phyloP scores from a whole-genome alignment of 257 asterid species.

The Mentha longifolia region DNA sequence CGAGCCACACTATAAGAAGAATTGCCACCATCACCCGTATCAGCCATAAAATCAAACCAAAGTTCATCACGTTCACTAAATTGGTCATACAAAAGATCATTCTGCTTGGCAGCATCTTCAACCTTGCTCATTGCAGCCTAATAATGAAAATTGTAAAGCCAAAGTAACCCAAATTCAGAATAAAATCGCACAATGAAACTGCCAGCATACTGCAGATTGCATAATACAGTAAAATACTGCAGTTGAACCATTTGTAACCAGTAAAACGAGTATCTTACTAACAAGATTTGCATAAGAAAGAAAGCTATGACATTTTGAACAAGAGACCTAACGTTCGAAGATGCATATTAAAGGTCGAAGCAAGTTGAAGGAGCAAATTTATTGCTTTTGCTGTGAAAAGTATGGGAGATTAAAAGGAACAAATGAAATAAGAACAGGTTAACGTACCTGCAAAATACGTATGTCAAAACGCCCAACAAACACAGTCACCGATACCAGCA shows the following conservation, averaged over 20 bases:
- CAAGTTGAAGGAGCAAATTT: slow-evolving; percentile 7
- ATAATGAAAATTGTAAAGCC: slow-evolving; percentile 20
- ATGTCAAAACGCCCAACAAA: slow-evolving; percentile 99
- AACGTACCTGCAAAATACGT: slow-evolving; percentile 99
- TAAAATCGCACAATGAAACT: slow-evolving; percentile 1
- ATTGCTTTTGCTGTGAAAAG: slow-evolving; percentile 6
- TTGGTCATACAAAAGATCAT: slow-evolving; percentile 88
- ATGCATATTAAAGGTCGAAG: not conserved
- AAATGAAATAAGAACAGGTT: slow-evolving; percentile 11
- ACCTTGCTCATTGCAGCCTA: slow-evolving; percentile 97
- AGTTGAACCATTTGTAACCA: not conserved
- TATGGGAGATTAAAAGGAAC: not conserved
- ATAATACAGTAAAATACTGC: slow-evolving; percentile 5
- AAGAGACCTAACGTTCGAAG: not conserved
- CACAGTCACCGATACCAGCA: slow-evolving; percentile 92
- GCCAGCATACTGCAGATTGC: slow-evolving; percentile 14
- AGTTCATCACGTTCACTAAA: slow-evolving; percentile 79
- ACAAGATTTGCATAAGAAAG: not conserved
- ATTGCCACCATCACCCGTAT: slow-evolving; percentile 99
- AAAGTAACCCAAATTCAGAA: slow-evolving; percentile 23
- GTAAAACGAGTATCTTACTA: not conserved
- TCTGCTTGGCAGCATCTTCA: slow-evolving; percentile 80
- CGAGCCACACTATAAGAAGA: slow-evolving; percentile 88
- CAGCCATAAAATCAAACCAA: slow-evolving; percentile 99
- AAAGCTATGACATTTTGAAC: slow-evolving; percentile 8